Base-by-base conservation (phyloP, 306 rosid genomes). In the Astragalus glycyphyllos region DNA sequence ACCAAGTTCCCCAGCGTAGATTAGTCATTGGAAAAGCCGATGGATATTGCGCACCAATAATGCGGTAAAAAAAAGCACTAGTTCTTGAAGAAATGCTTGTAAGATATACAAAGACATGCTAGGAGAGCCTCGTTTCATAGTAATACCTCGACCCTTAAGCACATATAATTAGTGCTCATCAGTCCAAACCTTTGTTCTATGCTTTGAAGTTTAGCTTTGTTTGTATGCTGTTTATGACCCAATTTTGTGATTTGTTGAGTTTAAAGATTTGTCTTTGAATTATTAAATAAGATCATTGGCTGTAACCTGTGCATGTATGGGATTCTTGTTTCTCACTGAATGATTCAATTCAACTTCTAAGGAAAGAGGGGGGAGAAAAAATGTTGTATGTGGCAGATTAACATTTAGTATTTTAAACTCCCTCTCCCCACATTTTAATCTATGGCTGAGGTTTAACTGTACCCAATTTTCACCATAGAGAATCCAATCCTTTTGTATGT, bases 301-400 rank as follows among this genome's bases (percentile, higher is more conserved):
- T 20, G 23, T 20, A 20, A 20, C 3, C 5, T 74, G 58, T 69
- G 71, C 57, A 34, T 73, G 51, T 34, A 32, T 49, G 65, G 55
- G 41, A 41, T 55, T 42, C 71, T 47, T 41, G 58, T 14, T 38
- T 65, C 57, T 63, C 58, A 69, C 38, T 59, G 56, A 71, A 40
- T 63, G 11, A 54, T 47, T 46, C 8, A 62, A 41, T 38, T 38
- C 65, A 48, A 77, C 73, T 60, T 72, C 15, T 44, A 37, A 74
- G 72, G 72, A 42, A 23, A 5, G 16, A 55, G 41, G 53, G 35
- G 31, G 10, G 29, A 55, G 31, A 69, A 15, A 41, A 50, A 15
- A 65, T 20, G 48, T n/a, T 65, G 34, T 58, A 8, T 50, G 32
- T 75, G n/a, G 47, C 37, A 20, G 23, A 20, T 20, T 20, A 20